Conservation (phyloP, 1,284 basidiomycete species). For the Apiotrichum gracile region DNA sequence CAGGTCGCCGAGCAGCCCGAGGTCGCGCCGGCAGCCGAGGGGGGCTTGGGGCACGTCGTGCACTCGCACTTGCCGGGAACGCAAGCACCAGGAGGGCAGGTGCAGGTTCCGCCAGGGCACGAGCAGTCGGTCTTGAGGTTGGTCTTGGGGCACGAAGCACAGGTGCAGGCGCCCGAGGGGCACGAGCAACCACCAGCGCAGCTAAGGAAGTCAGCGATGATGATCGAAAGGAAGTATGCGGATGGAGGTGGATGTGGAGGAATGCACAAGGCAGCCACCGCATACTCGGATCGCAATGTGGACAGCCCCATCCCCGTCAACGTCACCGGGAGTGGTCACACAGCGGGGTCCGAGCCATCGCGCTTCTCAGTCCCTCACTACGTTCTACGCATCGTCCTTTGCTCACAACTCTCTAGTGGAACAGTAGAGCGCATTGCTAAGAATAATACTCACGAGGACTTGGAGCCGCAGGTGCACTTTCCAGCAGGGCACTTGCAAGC, state of each 20-base stretch:
- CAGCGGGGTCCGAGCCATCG: too few species aligned
- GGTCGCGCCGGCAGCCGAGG: neutral
- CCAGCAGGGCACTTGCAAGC: neutral
- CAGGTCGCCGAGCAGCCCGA: neutral
- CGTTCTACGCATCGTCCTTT: too few species aligned
- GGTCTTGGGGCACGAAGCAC: constrained; percentile 16
- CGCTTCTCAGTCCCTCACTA: too few species aligned
- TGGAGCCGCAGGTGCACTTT: neutral
- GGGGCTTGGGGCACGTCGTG: constrained; percentile 13
- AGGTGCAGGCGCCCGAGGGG: constrained; percentile 20
- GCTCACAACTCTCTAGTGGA: too few species aligned
- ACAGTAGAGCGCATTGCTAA: too few species aligned
- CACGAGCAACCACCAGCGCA: constrained; percentile 17
- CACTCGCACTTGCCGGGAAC: constrained; percentile 7
- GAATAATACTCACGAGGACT: neutral
- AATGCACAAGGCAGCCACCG: neutral
- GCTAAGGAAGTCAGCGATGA: neutral
- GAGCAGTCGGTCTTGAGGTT: constrained; percentile 12
- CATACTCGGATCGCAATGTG: too few species aligned
- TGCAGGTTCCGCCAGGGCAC: constrained; percentile 2
- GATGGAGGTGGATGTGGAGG: neutral
- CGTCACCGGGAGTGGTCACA: too few species aligned
- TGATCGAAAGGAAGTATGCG: neutral
- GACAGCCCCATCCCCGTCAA: too few species aligned
- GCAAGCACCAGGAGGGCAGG: constrained; percentile 14